Base-by-base conservation (phyloP, 176 grass and related monocot species). In the Alopecurus myosuroides region DNA sequence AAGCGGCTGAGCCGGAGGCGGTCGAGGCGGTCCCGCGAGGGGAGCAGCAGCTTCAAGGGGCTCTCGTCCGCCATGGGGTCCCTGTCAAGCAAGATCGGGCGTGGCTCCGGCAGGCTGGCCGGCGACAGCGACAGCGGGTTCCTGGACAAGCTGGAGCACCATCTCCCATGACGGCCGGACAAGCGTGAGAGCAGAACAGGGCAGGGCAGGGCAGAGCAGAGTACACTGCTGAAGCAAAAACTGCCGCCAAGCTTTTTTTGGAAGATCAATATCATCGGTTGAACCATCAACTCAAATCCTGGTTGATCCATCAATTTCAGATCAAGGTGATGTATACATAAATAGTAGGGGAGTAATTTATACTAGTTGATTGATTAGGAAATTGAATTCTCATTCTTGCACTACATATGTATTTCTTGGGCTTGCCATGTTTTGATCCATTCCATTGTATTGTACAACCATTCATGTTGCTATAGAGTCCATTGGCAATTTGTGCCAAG, bases 31-130 rank as follows among this genome's bases (percentile, higher is more conserved):
- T 93, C 87, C 6, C 85, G 89, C 42, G 93, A 86, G 17, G 88
- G 91, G 25, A 90, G 93, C 84, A 90, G 90, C 82, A 92, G 89
- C 14, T 64, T 96, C 77, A 94, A 90, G 86, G 97, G 91, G 51
- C 84, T 95, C 12, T 90, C 82, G 26, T 91, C 87, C 31, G 86
- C 72, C 82, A 77, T 85, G 58, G 82, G 73, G 41, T 85, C 82
- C 0, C 85, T 92, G 18, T 80, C 90, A 0, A 75, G 29, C 39
- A 95, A 69, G 85, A 83, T 95, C 49, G 86, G 89, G 6, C 89
- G 83, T 4, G 58, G 82, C 72, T 85, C 82, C n/a, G 72, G 72
- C 14, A 19, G 82, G 72, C 19, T 66, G 2, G 73, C 72, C 31
- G 82, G 50, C 18, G 82, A 77, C 57, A n/a, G 19, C 42, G 56